Conservation (phyloP, 495 filamentous ascomycete species). For the Xylaria flabelliformis region DNA sequence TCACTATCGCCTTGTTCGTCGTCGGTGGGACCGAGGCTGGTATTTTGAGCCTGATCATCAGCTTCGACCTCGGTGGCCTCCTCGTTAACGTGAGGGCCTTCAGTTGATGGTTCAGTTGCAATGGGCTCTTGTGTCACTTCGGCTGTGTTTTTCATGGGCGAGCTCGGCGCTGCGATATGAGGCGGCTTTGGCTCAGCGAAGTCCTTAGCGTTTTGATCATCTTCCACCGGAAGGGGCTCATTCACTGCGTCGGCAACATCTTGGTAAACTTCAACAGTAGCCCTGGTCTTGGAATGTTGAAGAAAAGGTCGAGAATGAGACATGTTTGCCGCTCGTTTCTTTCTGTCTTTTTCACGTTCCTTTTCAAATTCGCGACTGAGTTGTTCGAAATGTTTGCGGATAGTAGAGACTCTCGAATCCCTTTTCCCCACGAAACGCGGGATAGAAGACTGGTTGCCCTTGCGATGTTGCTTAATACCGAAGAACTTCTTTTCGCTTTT, state of each 20-base stretch:
- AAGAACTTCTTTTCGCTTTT: constrained; percentile 75
- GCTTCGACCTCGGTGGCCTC: constrained; percentile 57
- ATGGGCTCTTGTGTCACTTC: constrained; percentile 19
- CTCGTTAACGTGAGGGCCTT: constrained; percentile 35
- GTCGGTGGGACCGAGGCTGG: constrained; percentile 57
- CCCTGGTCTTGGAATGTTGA: constrained; percentile 89
- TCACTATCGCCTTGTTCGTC: constrained; percentile 76
- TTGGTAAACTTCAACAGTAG: constrained; percentile 93
- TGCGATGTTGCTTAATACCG: constrained; percentile 66
- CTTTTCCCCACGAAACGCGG: constrained; percentile 80
- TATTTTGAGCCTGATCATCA: constrained; percentile 57
- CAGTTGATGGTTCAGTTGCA: constrained; percentile 4
- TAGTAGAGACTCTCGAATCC: constrained; percentile 78
- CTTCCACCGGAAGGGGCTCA: constrained; percentile 77
- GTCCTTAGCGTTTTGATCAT: constrained; percentile 49
- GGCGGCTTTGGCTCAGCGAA: constrained; percentile 43
- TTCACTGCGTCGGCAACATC: constrained; percentile 92
- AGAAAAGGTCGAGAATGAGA: constrained; percentile 79
- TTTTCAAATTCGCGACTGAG: constrained; percentile 96
- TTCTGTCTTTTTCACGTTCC: constrained; percentile 84
- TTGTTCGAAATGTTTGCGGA: constrained; percentile 96
- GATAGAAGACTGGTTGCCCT: constrained; percentile 76
- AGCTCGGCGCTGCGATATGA: constrained; percentile 39
- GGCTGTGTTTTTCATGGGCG: constrained; percentile 31
- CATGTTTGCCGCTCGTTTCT: constrained; percentile 80